Evolutionary conservation across 2,329 filamentous ascomycete genomes (phyloP), one percentile per base, ranked within the genome.

Genomic region (Chrysoporthe deuterocubensis): DNA sequence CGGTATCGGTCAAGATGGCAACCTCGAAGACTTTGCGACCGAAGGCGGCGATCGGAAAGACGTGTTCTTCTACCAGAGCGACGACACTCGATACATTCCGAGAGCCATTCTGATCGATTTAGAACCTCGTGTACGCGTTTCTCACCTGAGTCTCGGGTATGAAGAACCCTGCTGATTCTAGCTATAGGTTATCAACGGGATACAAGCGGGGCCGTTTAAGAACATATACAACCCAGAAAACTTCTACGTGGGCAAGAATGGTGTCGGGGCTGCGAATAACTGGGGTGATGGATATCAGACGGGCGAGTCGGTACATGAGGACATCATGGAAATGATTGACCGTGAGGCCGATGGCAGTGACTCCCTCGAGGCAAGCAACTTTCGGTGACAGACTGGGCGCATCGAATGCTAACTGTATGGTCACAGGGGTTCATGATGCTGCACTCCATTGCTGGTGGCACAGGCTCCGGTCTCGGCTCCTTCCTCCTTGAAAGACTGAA

Each of bases 141-240:
- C 3, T 42, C 32, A 37, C 6, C 16, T 14, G 26, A 26, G 14
- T 8, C 16, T 42, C 34, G 9, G n/a, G 9, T 34, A 42, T 11
- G 13, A 40, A 4, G 37, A 4, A 18, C 13, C 1, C 34, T 11
- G 40, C 13, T 71, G n/a, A 69, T 66, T 42, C 67, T 32, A 2
- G 37, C 21, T 21, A 8, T 71, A 84, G 90, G 91, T 98, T 71
- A 92, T 99, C 76, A 92, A 98, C 77, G 84, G 89, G 70, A 99
- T 99, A 73, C 95, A 98, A 81, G 91, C 90, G 11, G 94, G 96
- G 1, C 90, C 94, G 0, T 99, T 99, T 84, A 93, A 91, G 79
- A 98, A 99, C 79, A 99, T 99, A 69, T 99, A 99, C 87, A 99
- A 99, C 78, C 96, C 96, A 0, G 96, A 99, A 81, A 99, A 99